phyloP scores from a whole-genome alignment of 768 basidiomycete species.

The Cystoderma amianthinum region DNA sequence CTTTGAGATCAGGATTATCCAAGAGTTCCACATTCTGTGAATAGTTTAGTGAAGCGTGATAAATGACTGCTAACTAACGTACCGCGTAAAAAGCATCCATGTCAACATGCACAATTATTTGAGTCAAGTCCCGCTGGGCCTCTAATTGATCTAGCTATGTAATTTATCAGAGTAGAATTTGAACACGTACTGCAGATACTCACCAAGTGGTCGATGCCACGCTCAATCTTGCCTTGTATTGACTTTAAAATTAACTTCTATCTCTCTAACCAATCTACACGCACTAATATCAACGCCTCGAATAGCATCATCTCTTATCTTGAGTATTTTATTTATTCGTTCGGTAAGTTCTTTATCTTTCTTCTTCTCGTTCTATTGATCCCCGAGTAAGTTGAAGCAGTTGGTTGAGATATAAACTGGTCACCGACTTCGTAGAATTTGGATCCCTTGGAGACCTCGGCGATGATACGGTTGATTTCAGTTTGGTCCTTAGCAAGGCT shows the following conservation, averaged over 20 bases:
- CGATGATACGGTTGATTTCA: conserved; percentile 84
- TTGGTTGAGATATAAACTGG: not conserved
- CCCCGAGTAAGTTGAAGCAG: conserved; percentile 2
- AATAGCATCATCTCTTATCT: conserved; percentile 51
- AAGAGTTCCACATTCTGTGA: conserved; percentile 62
- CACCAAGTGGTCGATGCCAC: conserved; percentile 64
- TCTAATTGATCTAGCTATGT: conserved; percentile 66
- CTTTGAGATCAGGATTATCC: conserved; percentile 52
- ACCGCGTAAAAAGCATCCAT: conserved; percentile 91
- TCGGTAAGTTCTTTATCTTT: conserved; percentile 83
- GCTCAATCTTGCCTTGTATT: conserved; percentile 50
- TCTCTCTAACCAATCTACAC: conserved; percentile 12
- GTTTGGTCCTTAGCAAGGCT: conserved; percentile 71
- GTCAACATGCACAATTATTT: conserved; percentile 89
- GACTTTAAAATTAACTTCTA: conserved; percentile 6
- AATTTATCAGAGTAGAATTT: conserved; percentile 1
- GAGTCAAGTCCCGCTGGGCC: conserved; percentile 66
- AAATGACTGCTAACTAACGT: too few species aligned
- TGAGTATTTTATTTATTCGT: conserved; percentile 65
- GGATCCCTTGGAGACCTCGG: conserved; percentile 87
- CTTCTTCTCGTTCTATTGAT: conserved; percentile 72
- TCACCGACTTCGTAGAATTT: conserved; percentile 74
- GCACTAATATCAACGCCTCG: conserved; percentile 51
- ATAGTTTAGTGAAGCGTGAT: too few species aligned
- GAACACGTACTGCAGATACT: conserved; percentile 14